Percentiles rank a stretch among this genome's conserved stretches.
phyloP scores from a whole-genome alignment of 164 flowering plant genomes.

The Magnolia changhungtana region DNA sequence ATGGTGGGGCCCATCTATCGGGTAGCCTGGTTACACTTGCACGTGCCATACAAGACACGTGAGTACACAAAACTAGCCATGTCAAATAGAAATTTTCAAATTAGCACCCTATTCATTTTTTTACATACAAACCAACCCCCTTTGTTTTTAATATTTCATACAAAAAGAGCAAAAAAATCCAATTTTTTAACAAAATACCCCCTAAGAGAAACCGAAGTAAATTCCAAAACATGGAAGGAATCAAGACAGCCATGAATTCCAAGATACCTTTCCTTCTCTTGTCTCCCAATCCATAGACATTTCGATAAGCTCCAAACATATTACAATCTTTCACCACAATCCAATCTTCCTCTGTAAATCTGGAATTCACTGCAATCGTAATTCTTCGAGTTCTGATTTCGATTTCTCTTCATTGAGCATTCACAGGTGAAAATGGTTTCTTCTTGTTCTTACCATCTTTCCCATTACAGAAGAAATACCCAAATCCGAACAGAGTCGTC shows the following conservation, averaged over 20 bases:
- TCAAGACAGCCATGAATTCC: slow-evolving; percentile 10
- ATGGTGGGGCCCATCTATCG: too few species aligned
- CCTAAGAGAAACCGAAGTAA: neutral
- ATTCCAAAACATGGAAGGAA: slow-evolving; percentile 3
- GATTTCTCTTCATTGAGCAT: neutral
- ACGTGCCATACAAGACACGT: too few species aligned
- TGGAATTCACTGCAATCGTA: neutral
- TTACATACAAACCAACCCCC: too few species aligned
- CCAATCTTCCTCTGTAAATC: neutral
- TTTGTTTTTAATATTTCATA: neutral
- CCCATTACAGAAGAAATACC: slow-evolving; percentile 63
- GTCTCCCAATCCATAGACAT: slow-evolving; percentile 6
- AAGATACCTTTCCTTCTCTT: neutral
- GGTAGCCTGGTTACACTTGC: too few species aligned
- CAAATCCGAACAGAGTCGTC: slow-evolving; percentile 54
- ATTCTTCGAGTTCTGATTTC: neutral
- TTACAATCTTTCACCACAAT: neutral
- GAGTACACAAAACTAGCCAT: too few species aligned
- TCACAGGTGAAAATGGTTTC: neutral
- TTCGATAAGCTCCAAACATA: neutral
- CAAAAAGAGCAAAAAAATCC: neutral
- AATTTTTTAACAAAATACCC: neutral
- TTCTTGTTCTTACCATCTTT: slow-evolving; percentile 49
- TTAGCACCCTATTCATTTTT: too few species aligned
- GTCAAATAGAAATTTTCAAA: too few species aligned